Evolutionary conservation across 257 asterid species (phyloP).

Genomic region (Solanum pinnatisectum): DNA sequence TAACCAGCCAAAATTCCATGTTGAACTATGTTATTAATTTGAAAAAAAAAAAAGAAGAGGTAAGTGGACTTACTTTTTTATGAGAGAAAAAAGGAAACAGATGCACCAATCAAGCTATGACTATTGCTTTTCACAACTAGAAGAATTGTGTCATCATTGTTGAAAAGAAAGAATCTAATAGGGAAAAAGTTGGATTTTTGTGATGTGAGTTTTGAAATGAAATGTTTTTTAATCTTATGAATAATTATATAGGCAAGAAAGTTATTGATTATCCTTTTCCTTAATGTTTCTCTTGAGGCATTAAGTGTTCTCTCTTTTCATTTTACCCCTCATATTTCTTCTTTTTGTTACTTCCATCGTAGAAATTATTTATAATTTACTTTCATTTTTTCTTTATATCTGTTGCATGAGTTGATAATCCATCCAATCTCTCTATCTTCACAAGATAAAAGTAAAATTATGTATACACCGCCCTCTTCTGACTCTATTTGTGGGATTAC

Average conservation of each 20-base stretch:
- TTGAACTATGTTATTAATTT: not conserved
- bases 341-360: not conserved
- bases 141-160: constrained; percentile 36
- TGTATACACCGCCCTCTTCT: not conserved
- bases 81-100: constrained; percentile 19
- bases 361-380: not conserved
- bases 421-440: not conserved
- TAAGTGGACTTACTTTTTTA: constrained; percentile 41
- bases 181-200: constrained; percentile 9
- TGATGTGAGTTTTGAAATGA: constrained; percentile 9
- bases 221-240: not conserved
- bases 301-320: not conserved
- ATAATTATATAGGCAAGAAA: not conserved
- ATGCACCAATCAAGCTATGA: constrained; percentile 34
- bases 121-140: constrained; percentile 27
- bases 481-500: not conserved
- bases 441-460: not conserved
- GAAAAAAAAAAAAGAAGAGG: not conserved
- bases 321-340: not conserved
- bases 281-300: not conserved
- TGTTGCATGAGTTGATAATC: no score
- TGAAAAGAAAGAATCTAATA: constrained; percentile 7
- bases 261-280: not conserved
- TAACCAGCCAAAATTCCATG: not conserved
- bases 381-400: not conserved